Evolutionary conservation across 1,139 yeast genomes (phyloP), one percentile per base, ranked within the genome.

Genomic region (Trichomonascaceae sp.): DNA sequence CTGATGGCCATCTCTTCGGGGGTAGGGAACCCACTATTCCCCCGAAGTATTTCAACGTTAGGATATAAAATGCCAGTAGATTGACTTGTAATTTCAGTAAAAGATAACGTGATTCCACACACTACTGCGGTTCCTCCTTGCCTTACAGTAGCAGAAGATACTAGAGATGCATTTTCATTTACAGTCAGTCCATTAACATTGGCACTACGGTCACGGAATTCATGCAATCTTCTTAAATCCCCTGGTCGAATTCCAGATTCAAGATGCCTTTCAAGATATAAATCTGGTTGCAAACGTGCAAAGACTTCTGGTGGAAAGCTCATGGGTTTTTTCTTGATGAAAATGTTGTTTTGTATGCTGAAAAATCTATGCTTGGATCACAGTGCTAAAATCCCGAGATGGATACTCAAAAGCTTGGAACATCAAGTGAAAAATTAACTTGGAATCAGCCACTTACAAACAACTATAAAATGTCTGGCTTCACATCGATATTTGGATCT

Each of bases 1-100:
- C 95, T 82, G 38, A 87, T 66, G 32, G 81, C 82, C 87, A 88
- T 89, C 69, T 91, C 97, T 70, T 91, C 97, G 61, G 85, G 90
- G 1, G 95, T 84, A 20, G 97, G 97, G 2, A 93, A 89, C 2
- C 61, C 64, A 24, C 61, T 55, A 19, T 58, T 57, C n/a, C 63
- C 62, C 22, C 58, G 49, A 32, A 58, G 80, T 15, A 89, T 81
- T 61, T 88, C 95, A 10, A 91, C 91, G 47, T 87, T 85, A 0
- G 96, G 95, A 65, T 80, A 89, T 1, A 83, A 70, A 59, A 74
- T 77, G 39, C 74, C 76, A 8, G 39, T 17, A 20, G 69, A 72
- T 45, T 71, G 70, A 6, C 63, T 63, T 7, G 22, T 24, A 49
- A 69, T 70, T 39, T 68, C 65, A 15, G 83, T 74, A 2, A 87